phyloP scores from a whole-genome alignment of 2,329 filamentous ascomycete genomes.

The Endocalyx cinctus region DNA sequence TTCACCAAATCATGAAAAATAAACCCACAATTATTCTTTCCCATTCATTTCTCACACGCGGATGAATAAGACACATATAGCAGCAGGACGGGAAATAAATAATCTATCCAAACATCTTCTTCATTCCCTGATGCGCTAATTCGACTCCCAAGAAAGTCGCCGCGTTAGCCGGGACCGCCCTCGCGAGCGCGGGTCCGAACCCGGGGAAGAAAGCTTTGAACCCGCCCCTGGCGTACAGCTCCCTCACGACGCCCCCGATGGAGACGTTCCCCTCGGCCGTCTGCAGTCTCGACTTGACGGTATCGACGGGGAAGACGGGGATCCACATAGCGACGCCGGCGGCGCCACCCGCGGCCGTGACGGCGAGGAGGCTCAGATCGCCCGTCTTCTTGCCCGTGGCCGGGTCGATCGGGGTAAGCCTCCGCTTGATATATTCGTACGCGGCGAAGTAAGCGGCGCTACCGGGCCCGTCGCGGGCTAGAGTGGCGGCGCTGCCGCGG shows the following conservation, averaged over 20 bases:
- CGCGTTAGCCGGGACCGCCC: conserved; percentile 93
- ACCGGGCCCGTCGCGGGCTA: conserved; percentile 89
- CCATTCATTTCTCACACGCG: too few relatives aligned
- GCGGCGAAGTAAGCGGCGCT: conserved; percentile 94
- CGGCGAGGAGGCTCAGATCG: conserved; percentile 73
- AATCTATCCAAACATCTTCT: conserved; percentile 66
- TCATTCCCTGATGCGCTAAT: conserved; percentile 78
- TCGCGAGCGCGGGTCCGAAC: conserved; percentile 84
- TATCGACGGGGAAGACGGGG: conserved; percentile 95
- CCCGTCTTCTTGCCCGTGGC: conserved; percentile 59
- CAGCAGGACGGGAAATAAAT: too few relatives aligned
- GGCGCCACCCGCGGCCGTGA: conserved; percentile 81
- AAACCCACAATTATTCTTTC: too few relatives aligned
- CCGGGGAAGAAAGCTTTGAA: conserved; percentile 95
- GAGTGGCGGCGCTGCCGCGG: conserved; percentile 82
- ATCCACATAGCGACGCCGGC: conserved; percentile 99
- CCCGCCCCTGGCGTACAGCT: conserved; percentile 80
- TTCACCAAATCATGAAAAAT: too few relatives aligned
- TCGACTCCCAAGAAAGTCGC: conserved; percentile 89
- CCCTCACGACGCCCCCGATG: conserved; percentile 71
- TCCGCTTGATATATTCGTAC: conserved; percentile 92
- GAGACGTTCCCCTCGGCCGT: conserved; percentile 82
- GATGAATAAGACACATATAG: too few relatives aligned
- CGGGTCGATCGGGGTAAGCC: conserved; percentile 76
- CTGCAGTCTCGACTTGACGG: conserved; percentile 90